Percentiles rank a stretch among this genome's conserved stretches.
phyloP scores from a whole-genome alignment of 2,329 filamentous ascomycete species.

The Penicillium sp. region DNA sequence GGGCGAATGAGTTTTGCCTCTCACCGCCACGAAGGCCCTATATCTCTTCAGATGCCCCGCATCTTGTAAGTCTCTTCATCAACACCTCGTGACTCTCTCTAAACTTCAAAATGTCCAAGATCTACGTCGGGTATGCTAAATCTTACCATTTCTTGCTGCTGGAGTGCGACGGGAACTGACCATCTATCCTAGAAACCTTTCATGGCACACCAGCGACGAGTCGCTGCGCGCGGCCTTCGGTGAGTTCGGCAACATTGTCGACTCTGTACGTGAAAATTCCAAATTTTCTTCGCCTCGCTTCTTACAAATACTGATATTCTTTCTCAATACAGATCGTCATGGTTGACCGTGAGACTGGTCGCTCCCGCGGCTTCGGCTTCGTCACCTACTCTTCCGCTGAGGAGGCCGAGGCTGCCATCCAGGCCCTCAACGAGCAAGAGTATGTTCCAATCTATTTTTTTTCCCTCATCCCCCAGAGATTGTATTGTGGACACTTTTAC shows the following conservation, averaged over 20 bases:
- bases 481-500: background rate
- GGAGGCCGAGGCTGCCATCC: slow-evolving; percentile 14
- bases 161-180: background rate
- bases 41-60: slow-evolving; percentile 10
- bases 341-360: slow-evolving; percentile 18
- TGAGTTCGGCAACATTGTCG: slow-evolving; percentile 12
- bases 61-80: slow-evolving; percentile 12
- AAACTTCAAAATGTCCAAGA: slow-evolving; percentile 17
- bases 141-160: background rate
- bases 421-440: slow-evolving; percentile 17
- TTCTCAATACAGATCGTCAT: slow-evolving; percentile 15
- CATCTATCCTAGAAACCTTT: slow-evolving; percentile 8
- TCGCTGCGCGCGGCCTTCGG: slow-evolving; percentile 10
- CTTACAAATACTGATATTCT: background rate
- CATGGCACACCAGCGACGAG: slow-evolving; percentile 16
- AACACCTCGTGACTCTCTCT: background rate
- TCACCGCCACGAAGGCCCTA: slow-evolving; percentile 6
- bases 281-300: background rate
- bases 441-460: background rate
- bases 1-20: slow-evolving; percentile 4
- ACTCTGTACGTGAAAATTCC: slow-evolving; percentile 11
- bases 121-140: slow-evolving; percentile 17
- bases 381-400: slow-evolving; percentile 15
- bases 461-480: background rate
- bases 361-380: slow-evolving; percentile 21